phyloP scores from a whole-genome alignment of 2,329 filamentous ascomycete genomes.

The Ramularia endophylla region DNA sequence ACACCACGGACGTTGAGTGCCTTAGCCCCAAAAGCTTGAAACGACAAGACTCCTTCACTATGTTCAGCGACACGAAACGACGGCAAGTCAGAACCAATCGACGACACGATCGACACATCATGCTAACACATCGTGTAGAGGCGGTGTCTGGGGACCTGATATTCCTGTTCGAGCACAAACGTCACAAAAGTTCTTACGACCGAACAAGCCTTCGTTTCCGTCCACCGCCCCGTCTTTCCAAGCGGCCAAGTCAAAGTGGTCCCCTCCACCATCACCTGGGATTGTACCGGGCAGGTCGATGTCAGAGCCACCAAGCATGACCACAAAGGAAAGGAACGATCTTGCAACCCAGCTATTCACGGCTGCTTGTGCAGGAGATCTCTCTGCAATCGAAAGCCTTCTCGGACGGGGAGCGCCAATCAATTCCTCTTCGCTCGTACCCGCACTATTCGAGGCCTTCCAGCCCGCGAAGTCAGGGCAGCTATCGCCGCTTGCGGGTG shows the following conservation, averaged over 20 bases:
- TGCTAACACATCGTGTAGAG: slow-evolving; percentile 11
- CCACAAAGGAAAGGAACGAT: slow-evolving; percentile 17
- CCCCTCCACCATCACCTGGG: slow-evolving; percentile 27
- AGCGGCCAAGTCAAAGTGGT: slow-evolving; percentile 25
- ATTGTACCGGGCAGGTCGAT: slow-evolving; percentile 10
- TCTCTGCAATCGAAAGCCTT: slow-evolving; percentile 22
- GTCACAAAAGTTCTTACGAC: slow-evolving; percentile 9
- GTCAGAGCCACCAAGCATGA: slow-evolving; percentile 12
- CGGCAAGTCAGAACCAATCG: background rate
- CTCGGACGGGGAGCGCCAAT: slow-evolving; percentile 25
- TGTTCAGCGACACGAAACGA: slow-evolving; percentile 8
- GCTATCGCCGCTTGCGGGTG: slow-evolving; percentile 29
- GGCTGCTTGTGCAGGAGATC: slow-evolving; percentile 27
- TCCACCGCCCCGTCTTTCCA: slow-evolving; percentile 22
- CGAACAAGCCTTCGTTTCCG: slow-evolving; percentile 14
- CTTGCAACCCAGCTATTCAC: slow-evolving; percentile 24
- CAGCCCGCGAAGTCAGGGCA: slow-evolving; percentile 29
- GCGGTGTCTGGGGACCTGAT: slow-evolving; percentile 4
- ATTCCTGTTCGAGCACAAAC: no score
- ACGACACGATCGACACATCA: background rate
- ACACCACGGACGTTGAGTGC: slow-evolving; percentile 6
- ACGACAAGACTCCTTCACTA: slow-evolving; percentile 19
- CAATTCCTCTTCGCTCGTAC: slow-evolving; percentile 22
- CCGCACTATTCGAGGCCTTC: slow-evolving; percentile 28
- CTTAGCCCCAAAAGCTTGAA: slow-evolving; percentile 8